Conservation (phyloP, 2,329 filamentous ascomycete species). For the Rachicladosporium sp. region DNA sequence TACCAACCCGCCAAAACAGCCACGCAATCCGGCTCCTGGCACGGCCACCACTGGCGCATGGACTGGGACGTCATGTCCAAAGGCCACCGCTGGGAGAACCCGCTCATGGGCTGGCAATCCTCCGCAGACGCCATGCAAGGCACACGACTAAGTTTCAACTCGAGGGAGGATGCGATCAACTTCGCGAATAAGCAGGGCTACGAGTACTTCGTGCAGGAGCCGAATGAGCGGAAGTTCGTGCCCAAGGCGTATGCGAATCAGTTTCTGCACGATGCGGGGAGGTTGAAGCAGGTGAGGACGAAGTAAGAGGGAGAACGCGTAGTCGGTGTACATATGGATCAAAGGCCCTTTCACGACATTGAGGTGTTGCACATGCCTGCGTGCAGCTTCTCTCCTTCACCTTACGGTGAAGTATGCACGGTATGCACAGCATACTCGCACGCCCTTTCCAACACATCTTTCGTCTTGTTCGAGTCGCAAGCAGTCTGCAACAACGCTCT, state of each 20-base stretch:
- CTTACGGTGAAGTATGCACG: too few relatives aligned
- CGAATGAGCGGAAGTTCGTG: slow-evolving; percentile 70
- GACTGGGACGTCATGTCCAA: slow-evolving; percentile 92
- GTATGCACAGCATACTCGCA: too few relatives aligned
- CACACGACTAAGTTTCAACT: slow-evolving; percentile 78
- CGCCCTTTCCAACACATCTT: too few relatives aligned
- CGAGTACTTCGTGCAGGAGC: slow-evolving; percentile 97
- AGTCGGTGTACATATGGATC: slow-evolving; percentile 2
- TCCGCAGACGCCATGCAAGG: slow-evolving; percentile 92
- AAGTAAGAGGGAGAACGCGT: slow-evolving; percentile 48
- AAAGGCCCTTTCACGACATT: too few relatives aligned
- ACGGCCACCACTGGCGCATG: slow-evolving; percentile 81
- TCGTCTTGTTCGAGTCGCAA: too few relatives aligned
- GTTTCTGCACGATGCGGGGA: slow-evolving; percentile 73
- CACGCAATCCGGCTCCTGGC: slow-evolving; percentile 86
- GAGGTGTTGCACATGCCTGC: too few relatives aligned
- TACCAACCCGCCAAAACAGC: slow-evolving; percentile 87
- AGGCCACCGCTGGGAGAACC: slow-evolving; percentile 97
- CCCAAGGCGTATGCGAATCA: slow-evolving; percentile 97
- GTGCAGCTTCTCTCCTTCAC: too few relatives aligned
- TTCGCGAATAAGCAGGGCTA: slow-evolving; percentile 99
- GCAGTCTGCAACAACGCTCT: too few relatives aligned
- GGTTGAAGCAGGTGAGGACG: slow-evolving; percentile 69
- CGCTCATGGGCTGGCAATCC: slow-evolving; percentile 96
- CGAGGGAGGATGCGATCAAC: slow-evolving; percentile 83